phyloP scores from a whole-genome alignment of 2,329 filamentous ascomycete species.

The Byssothecium circinans region DNA sequence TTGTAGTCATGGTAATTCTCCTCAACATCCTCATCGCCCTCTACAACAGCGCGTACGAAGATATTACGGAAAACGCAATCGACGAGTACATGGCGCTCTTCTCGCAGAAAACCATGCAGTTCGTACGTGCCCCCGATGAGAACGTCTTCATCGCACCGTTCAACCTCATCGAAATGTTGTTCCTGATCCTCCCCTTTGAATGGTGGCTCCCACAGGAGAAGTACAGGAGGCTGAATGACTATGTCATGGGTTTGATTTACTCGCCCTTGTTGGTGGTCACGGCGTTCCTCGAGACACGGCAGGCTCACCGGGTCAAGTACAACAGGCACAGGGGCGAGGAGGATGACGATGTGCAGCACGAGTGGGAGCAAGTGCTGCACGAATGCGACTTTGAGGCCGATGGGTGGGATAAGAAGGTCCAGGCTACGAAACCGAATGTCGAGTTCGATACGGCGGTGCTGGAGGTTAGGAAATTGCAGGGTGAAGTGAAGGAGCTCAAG shows the following conservation, averaged over 20 bases:
- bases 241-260: conserved; percentile 85
- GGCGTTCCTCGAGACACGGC: conserved; percentile 58
- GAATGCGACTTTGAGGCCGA: conserved; percentile 79
- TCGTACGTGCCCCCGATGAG: conserved; percentile 93
- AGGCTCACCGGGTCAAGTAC: conserved; percentile 61
- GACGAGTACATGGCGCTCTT: conserved; percentile 96
- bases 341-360: conserved; percentile 85
- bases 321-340: conserved; percentile 81
- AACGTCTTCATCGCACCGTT: conserved; percentile 97
- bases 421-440: conserved; percentile 76
- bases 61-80: conserved; percentile 88
- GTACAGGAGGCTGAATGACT: conserved; percentile 84
- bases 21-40: conserved; percentile 96
- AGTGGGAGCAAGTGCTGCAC: conserved; percentile 83
- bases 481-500: conserved; percentile 51
- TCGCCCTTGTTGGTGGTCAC: conserved; percentile 79
- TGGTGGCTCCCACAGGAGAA: conserved; percentile 83
- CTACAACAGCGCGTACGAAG: conserved; percentile 95
- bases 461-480: conserved; percentile 56
- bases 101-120: conserved; percentile 92
- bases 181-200: conserved; percentile 78
- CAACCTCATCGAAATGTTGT: conserved; percentile 86
- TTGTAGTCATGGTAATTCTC: conserved; percentile 92
- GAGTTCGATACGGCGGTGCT: conserved; percentile 75
- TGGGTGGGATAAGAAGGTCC: conserved; percentile 82